These are phyloP conservation scores for Penstemon newberryi DNA, from an alignment of 257 asterid species.

Conservation along the genomic window DNA sequence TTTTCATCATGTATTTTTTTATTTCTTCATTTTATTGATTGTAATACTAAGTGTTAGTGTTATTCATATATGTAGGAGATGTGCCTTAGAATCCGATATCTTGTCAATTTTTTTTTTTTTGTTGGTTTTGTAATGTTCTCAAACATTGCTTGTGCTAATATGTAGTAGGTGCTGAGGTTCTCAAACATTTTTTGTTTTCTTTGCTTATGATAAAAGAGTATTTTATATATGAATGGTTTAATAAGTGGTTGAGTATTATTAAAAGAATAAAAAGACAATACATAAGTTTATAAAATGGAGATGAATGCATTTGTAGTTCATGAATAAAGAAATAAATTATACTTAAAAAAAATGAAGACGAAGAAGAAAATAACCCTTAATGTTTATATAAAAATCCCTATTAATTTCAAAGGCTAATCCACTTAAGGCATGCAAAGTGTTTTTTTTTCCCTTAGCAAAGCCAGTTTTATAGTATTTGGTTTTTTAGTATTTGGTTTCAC, in stretches of 20 bases:
- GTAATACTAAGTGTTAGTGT: constrained; percentile 32
- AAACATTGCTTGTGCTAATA: constrained; percentile 17
- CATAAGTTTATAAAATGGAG: no score
- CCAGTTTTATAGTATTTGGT: no score
- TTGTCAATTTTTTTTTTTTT: not conserved
- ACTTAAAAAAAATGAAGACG: no score
- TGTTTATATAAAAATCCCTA: no score
- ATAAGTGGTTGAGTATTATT: not conserved
- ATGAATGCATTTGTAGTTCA: no score
- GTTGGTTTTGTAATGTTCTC: constrained; percentile 26
- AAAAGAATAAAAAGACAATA: not conserved
- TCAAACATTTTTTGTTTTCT: not conserved
- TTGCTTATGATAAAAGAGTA: no score
- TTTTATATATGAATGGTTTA: not conserved
- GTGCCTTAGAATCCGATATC: constrained; percentile 9
- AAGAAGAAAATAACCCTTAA: no score
- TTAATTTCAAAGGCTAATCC: no score
- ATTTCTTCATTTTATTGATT: constrained; percentile 33
- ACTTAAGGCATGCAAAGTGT: no score
- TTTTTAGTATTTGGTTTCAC: no score
- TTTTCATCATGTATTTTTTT: constrained; percentile 30
- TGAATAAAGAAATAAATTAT: no score
- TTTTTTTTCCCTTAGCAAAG: no score
- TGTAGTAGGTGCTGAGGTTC: constrained; percentile 31
- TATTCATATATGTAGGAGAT: constrained; percentile 17